Conservation (phyloP, 441 rosid genomes). For the Flueggea neowawraea region DNA sequence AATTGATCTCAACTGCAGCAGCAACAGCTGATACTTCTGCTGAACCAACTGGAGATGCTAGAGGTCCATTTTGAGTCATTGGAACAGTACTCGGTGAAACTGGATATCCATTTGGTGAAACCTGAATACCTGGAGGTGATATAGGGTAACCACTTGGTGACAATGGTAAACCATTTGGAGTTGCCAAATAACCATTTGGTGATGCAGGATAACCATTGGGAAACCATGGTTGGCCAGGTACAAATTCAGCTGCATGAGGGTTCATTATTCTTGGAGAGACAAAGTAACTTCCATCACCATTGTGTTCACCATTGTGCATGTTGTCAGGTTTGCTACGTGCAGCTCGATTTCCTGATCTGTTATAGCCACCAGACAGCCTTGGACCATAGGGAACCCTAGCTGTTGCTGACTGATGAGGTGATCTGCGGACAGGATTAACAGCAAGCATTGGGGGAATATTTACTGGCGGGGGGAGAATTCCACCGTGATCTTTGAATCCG, state of each 20-base stretch:
- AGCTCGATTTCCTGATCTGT: slow-evolving; percentile 47
- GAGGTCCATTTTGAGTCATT: slow-evolving; percentile 46
- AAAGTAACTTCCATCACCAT: slow-evolving; percentile 38
- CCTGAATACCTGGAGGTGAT: slow-evolving; percentile 39
- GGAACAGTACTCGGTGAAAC: slow-evolving; percentile 28
- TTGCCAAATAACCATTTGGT: slow-evolving; percentile 52
- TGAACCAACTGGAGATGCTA: slow-evolving; percentile 29
- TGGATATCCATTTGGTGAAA: slow-evolving; percentile 52
- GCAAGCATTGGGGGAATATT: slow-evolving; percentile 58
- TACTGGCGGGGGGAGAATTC: slow-evolving; percentile 39
- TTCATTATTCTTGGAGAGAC: slow-evolving; percentile 50
- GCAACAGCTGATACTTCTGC: slow-evolving; percentile 35
- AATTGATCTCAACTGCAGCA: slow-evolving; percentile 28
- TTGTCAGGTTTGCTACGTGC: slow-evolving; percentile 33
- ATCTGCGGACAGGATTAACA: slow-evolving; percentile 68
- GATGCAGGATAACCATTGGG: slow-evolving; percentile 74
- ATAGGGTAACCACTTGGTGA: slow-evolving; percentile 47
- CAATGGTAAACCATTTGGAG: slow-evolving; percentile 53
- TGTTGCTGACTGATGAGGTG: slow-evolving; percentile 52
- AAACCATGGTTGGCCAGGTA: slow-evolving; percentile 87
- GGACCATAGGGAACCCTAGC: slow-evolving; percentile 65
- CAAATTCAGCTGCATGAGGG: slow-evolving; percentile 64
- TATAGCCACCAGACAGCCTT: slow-evolving; percentile 63
- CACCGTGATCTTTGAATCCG: slow-evolving; percentile 42
- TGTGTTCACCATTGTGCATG: slow-evolving; percentile 30